Conservation (phyloP, 2,329 filamentous ascomycete genomes). For the Colletotrichum sp. region DNA sequence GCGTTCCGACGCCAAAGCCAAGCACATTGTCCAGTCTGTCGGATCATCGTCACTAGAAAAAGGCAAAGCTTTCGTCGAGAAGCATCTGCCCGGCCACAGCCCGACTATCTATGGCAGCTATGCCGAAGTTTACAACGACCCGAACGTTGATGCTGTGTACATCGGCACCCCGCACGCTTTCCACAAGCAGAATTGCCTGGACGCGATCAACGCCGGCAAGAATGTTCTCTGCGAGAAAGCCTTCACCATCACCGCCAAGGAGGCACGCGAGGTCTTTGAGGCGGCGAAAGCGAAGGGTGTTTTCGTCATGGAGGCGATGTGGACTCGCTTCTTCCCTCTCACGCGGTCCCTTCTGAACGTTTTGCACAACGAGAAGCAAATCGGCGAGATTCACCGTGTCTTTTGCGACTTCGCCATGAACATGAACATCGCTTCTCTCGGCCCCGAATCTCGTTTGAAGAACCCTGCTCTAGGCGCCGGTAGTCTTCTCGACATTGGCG, state of each 20-base stretch:
- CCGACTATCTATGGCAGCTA: slow-evolving; percentile 44
- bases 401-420: slow-evolving; percentile 45
- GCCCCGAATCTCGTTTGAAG: slow-evolving; percentile 36
- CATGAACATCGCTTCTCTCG: slow-evolving; percentile 36
- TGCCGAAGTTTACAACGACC: slow-evolving; percentile 42
- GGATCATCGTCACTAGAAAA: slow-evolving; percentile 45
- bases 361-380: slow-evolving; percentile 41
- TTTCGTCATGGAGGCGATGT: slow-evolving; percentile 52
- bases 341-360: slow-evolving; percentile 35
- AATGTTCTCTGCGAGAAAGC: slow-evolving; percentile 52
- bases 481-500: slow-evolving; percentile 46
- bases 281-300: slow-evolving; percentile 44
- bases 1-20: slow-evolving; percentile 38
- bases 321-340: slow-evolving; percentile 48
- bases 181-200: slow-evolving; percentile 47
- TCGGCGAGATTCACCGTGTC: slow-evolving; percentile 43
- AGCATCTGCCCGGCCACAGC: slow-evolving; percentile 28
- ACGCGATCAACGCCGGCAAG: slow-evolving; percentile 47
- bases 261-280: slow-evolving; percentile 43
- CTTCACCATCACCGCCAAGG: slow-evolving; percentile 45
- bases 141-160: slow-evolving; percentile 49
- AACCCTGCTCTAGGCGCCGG: slow-evolving; percentile 46
- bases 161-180: slow-evolving; percentile 50
- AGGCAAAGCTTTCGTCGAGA: slow-evolving; percentile 41
- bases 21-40: slow-evolving; percentile 46